Conservation (phyloP, 164 flowering plant species). For the Malania oleifera region DNA sequence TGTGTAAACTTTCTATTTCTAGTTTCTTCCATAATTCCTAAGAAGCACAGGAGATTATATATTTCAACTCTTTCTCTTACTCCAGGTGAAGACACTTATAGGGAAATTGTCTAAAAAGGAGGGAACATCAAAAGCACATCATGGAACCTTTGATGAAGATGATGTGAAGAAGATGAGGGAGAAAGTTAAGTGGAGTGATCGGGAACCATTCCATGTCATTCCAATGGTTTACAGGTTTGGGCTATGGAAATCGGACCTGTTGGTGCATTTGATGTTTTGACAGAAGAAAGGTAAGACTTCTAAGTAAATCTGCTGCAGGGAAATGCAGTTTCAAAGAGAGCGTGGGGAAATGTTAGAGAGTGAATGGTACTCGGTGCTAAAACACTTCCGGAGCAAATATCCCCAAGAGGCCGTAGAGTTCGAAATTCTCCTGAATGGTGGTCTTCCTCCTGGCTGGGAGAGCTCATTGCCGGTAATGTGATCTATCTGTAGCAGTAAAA, state of each 20-base stretch:
- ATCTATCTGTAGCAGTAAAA: too few relatives aligned
- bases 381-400: slow-evolving; percentile 29
- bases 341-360: slow-evolving; percentile 34
- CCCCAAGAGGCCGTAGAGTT: slow-evolving; percentile 43
- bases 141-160: slow-evolving; percentile 42
- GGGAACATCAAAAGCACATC: slow-evolving; percentile 56
- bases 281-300: neutral
- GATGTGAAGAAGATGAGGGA: slow-evolving; percentile 36
- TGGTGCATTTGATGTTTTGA: neutral
- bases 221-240: slow-evolving; percentile 38
- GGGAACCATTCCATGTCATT: slow-evolving; percentile 43
- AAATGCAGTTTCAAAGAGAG: slow-evolving; percentile 34
- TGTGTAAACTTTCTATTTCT: too few relatives aligned
- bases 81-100: slow-evolving; percentile 44
- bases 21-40: too few relatives aligned
- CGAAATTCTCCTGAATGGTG: slow-evolving; percentile 32
- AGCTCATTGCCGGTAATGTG: slow-evolving; percentile 38
- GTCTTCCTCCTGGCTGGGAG: slow-evolving; percentile 50
- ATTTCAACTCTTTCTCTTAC: neutral
- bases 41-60: too few relatives aligned
- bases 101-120: slow-evolving; percentile 48
- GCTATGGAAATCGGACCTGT: neutral
- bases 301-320: slow-evolving; percentile 21
- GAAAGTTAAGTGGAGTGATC: slow-evolving; percentile 40
- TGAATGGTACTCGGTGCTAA: slow-evolving; percentile 37